Evolutionary conservation across 2,329 filamentous ascomycete species (phyloP), one percentile per base, ranked within the genome.

Genomic region (Allantophomopsis cytisporea): DNA sequence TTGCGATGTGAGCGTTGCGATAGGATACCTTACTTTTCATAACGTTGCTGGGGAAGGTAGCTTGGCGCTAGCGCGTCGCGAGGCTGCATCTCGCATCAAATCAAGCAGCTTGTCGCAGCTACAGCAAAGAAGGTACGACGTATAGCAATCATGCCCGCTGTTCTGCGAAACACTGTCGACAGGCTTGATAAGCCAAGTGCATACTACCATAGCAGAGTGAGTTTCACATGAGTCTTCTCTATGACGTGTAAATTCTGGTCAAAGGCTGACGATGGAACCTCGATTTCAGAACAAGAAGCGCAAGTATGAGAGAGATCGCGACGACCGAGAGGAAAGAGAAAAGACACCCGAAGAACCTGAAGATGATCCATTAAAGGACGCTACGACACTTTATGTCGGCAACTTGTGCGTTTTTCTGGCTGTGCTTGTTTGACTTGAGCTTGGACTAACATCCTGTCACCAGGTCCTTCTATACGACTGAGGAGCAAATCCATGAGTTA

Each of bases 401-500:
- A 98, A 98, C 60, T 69, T 98, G 74, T 93, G 68, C 50, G 80
- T 61, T 45, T 41, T 45, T 31, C 13, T 8, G 21, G 38, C n/a
- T 39, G 33, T 13, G 44, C 20, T 39, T 33, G 15, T 28, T 12
- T 28, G 10, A 28, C 23, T 28, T 28, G 8, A 28, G 23, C 23
- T 28, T 12, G 11, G 20, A 28, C 8, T 28, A 28, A 28, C 45
- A 40, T 41, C 46, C 46, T 39, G 40, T 21, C 31, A 28, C 17
- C 33, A 87, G 83, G 40, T 94, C 88, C 32, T 95, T 95, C 66
- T 95, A 94, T 70, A 98, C 91, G 17, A 98, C 91, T 41, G 91
- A 98, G 60, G 91, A 98, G 64, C 91, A 98, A 60, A 94, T 98
- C 43, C 89, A 96, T 61, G 89, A 96, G 62, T 76, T 95, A 36